Conservation (phyloP, 495 filamentous ascomycete genomes). For the Penicillium cinerascens region DNA sequence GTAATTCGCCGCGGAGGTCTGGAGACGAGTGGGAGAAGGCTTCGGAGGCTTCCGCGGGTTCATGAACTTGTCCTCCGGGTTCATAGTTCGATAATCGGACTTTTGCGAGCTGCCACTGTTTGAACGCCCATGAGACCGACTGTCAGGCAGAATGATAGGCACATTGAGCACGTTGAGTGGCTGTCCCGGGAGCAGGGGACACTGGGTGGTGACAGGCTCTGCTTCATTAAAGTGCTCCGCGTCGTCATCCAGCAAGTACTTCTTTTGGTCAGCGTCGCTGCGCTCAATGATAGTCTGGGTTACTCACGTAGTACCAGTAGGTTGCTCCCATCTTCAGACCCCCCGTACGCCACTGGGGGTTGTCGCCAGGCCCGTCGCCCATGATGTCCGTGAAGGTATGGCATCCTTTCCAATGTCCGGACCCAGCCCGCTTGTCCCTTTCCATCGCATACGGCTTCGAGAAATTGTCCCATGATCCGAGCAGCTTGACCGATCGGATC, state of each 20-base stretch:
- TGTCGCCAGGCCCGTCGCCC: slow-evolving; percentile 66
- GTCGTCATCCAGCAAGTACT: slow-evolving; percentile 79
- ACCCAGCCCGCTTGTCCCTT: slow-evolving; percentile 64
- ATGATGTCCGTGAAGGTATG: slow-evolving; percentile 80
- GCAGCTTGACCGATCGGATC: slow-evolving; percentile 67
- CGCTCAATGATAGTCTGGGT: neutral
- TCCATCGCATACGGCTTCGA: slow-evolving; percentile 71
- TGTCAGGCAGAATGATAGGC: slow-evolving; percentile 60
- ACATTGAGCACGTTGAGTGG: slow-evolving; percentile 78
- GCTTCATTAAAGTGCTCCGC: slow-evolving; percentile 68
- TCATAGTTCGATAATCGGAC: slow-evolving; percentile 64
- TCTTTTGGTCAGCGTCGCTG: slow-evolving; percentile 11
- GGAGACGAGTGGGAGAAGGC: slow-evolving; percentile 45
- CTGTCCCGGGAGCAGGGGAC: slow-evolving; percentile 83
- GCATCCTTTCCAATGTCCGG: slow-evolving; percentile 78
- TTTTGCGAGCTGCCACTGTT: slow-evolving; percentile 36
- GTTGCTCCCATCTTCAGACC: slow-evolving; percentile 88
- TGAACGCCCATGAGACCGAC: slow-evolving; percentile 35
- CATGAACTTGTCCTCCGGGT: slow-evolving; percentile 72
- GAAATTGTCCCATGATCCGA: slow-evolving; percentile 96
- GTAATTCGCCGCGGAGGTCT: slow-evolving; percentile 53
- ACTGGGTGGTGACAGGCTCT: slow-evolving; percentile 69
- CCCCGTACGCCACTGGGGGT: slow-evolving; percentile 60
- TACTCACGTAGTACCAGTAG: slow-evolving; percentile 89
- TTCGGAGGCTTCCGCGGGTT: slow-evolving; percentile 62